Evolutionary conservation across 73 alveolate species (phyloP).

Genomic region (Tetrahymena malaccensis): DNA sequence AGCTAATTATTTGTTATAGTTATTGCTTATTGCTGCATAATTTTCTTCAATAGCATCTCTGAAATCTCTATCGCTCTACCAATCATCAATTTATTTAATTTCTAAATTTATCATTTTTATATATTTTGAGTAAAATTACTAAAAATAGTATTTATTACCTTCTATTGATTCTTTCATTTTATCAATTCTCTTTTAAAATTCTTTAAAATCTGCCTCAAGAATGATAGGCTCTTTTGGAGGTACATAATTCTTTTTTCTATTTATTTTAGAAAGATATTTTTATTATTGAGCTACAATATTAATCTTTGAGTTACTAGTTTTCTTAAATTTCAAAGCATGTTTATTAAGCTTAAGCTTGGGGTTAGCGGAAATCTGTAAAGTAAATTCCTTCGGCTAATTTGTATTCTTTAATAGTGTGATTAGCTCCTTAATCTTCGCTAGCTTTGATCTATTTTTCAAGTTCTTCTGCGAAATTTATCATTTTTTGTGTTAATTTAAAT

Average conservation of each 20-base stretch:
- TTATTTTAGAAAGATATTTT: neutral
- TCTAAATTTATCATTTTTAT: neutral
- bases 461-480: neutral
- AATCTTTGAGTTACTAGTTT: neutral
- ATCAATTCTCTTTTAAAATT: neutral
- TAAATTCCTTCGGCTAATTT: neutral
- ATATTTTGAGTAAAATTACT: too few species aligned
- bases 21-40: neutral
- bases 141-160: neutral
- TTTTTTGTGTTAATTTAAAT: neutral
- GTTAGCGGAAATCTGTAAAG: neutral
- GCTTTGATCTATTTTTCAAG: neutral
- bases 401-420: neutral
- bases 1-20: neutral
- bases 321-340: neutral
- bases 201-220: neutral
- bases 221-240: neutral
- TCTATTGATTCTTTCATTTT: neutral
- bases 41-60: neutral
- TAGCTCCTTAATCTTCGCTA: neutral
- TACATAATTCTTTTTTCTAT: neutral
- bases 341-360: neutral
- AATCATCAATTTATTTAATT: neutral
- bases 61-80: neutral
- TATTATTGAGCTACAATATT: too few species aligned